phyloP scores from a whole-genome alignment of 768 basidiomycete genomes.

The Leccinum subgranulosum region DNA sequence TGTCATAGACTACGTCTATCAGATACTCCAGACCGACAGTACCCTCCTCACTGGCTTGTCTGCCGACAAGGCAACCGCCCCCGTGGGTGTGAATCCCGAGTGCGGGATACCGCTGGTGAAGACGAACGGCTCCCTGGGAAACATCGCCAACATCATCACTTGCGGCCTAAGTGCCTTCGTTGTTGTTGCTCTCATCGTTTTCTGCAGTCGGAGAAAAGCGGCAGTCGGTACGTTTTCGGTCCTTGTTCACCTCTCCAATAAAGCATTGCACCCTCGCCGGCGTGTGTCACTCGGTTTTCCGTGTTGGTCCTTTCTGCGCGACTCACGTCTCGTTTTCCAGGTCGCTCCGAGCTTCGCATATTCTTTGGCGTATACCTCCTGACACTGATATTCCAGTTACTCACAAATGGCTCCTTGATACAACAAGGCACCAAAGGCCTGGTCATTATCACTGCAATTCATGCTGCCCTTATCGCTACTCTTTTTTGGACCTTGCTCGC shows the following conservation, averaged over 20 bases:
- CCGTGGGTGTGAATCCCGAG: slow-evolving; percentile 76
- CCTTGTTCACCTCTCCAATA: not conserved
- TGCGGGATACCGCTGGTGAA: slow-evolving; percentile 75
- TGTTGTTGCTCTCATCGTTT: slow-evolving; percentile 52
- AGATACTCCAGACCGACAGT: slow-evolving; percentile 39
- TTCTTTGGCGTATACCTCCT: slow-evolving; percentile 67
- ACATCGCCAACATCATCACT: slow-evolving; percentile 82
- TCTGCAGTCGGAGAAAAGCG: slow-evolving; percentile 67
- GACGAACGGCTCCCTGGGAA: slow-evolving; percentile 60
- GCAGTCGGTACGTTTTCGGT: slow-evolving; percentile 70
- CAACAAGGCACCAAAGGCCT: slow-evolving; percentile 73
- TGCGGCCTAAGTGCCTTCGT: slow-evolving; percentile 73
- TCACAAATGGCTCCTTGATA: slow-evolving; percentile 78
- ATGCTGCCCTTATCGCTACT: slow-evolving; percentile 71
- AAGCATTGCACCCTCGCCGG: not conserved
- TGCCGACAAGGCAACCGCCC: slow-evolving; percentile 49
- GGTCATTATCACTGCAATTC: slow-evolving; percentile 70
- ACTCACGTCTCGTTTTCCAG: slow-evolving; percentile 30
- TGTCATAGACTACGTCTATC: slow-evolving; percentile 26
- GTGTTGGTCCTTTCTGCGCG: not conserved
- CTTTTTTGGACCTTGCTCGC: slow-evolving; percentile 79
- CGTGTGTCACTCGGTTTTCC: not conserved
- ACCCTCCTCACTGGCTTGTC: slow-evolving; percentile 41
- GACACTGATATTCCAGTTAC: slow-evolving; percentile 73
- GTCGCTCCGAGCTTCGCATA: slow-evolving; percentile 66